Conservation (phyloP, 345 rosid species). For the Ailanthus altissimus region DNA sequence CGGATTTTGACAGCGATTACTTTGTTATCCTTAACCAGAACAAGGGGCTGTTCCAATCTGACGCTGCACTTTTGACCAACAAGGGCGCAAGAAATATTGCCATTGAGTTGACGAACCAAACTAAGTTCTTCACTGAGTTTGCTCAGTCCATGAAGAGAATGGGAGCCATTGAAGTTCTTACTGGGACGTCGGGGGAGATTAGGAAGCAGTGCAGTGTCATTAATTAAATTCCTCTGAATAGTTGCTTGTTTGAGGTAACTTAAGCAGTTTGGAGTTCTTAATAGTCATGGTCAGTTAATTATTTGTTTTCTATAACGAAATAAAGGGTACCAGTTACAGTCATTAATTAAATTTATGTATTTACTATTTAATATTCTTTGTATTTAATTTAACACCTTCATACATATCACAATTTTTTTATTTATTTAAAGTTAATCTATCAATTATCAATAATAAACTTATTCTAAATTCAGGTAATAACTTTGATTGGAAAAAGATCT, state of each 20-base stretch:
- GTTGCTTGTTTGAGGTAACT: neutral
- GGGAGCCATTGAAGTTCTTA: constrained; percentile 51
- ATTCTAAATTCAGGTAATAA: too few relatives aligned
- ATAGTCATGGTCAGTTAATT: neutral
- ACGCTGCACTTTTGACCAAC: constrained; percentile 55
- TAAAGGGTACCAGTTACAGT: neutral
- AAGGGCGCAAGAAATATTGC: constrained; percentile 26
- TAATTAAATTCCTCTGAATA: constrained; percentile 21
- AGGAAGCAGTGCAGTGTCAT: constrained; percentile 48
- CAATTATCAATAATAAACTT: too few relatives aligned
- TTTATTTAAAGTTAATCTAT: too few relatives aligned
- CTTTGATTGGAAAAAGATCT: too few relatives aligned
- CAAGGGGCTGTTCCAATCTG: constrained; percentile 62
- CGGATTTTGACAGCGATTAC: constrained; percentile 49
- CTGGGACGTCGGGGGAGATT: constrained; percentile 50
- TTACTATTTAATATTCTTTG: too few relatives aligned
- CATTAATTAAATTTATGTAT: too few relatives aligned
- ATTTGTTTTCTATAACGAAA: neutral
- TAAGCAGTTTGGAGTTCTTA: neutral
- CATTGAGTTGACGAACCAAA: constrained; percentile 12
- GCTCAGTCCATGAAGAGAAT: constrained; percentile 57
- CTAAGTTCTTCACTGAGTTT: constrained; percentile 48
- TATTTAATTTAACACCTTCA: too few relatives aligned
- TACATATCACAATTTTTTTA: too few relatives aligned
- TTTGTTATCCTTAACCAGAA: constrained; percentile 37